phyloP scores from a whole-genome alignment of 176 grass and related monocot genomes.

The Cenchrus fungigraminus region DNA sequence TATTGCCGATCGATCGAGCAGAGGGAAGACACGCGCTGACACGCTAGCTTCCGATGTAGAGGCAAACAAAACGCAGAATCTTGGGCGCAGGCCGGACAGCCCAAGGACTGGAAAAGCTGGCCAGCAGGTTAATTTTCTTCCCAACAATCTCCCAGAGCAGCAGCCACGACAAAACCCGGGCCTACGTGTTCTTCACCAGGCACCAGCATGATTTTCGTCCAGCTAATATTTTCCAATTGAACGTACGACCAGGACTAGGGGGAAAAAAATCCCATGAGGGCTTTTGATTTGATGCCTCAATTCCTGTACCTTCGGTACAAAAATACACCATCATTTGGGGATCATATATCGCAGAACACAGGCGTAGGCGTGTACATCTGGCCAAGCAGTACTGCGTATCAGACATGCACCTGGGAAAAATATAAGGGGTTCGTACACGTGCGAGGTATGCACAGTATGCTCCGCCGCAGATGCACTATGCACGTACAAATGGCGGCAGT shows the following conservation, averaged over 20 bases:
- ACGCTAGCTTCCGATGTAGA: constrained; percentile 8
- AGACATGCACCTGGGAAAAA: background rate
- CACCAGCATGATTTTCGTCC: background rate
- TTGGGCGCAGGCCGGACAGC: background rate
- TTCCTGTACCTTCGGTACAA: background rate
- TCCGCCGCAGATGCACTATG: background rate
- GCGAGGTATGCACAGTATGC: background rate
- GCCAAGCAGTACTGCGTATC: background rate
- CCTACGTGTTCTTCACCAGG: background rate
- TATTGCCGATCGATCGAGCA: background rate
- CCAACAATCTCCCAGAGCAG: background rate
- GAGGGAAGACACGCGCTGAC: background rate
- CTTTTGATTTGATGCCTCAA: background rate
- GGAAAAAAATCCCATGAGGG: no score
- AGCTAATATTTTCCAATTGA: no score
- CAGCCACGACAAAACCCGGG: background rate
- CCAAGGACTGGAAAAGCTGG: background rate
- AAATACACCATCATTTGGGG: background rate
- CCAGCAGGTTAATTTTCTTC: background rate
- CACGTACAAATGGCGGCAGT: background rate
- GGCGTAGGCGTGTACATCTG: background rate
- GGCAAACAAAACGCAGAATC: constrained; percentile 27
- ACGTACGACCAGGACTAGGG: no score
- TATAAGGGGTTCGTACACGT: background rate
- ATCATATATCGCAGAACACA: no score